These are phyloP conservation scores for Fusarium keratoplasticum DNA, from an alignment of 2,329 filamentous ascomycete genomes.

Conservation along the genomic window DNA sequence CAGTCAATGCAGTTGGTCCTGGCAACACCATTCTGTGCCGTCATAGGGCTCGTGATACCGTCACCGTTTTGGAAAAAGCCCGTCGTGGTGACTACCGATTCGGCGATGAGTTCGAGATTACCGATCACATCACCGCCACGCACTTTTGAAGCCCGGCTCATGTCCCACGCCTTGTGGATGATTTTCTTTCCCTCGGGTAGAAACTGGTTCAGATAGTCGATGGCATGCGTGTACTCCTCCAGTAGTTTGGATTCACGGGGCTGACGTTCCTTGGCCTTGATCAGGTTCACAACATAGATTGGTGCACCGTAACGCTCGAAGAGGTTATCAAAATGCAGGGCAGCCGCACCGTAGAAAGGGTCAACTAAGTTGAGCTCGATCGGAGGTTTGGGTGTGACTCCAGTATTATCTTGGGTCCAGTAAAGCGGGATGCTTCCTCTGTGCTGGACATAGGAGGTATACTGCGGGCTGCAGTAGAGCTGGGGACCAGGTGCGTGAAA, in stretches of 20 bases:
- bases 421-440: conserved; percentile 95
- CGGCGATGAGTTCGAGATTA: conserved; percentile 88
- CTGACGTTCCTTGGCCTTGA: conserved; percentile 88
- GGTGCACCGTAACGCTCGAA: conserved; percentile 94
- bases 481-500: conserved; percentile 91
- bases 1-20: conserved; percentile 99
- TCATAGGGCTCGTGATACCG: conserved; percentile 67
- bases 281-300: conserved; percentile 90
- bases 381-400: conserved; percentile 94
- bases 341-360: conserved; percentile 93
- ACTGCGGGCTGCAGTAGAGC: conserved; percentile 88
- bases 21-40: conserved; percentile 91
- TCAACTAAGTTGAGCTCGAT: conserved; percentile 97
- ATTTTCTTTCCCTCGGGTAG: conserved; percentile 87
- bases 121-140: conserved; percentile 94
- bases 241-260: conserved; percentile 93
- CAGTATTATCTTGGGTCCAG: conserved; percentile 97
- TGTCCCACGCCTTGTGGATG: conserved; percentile 95
- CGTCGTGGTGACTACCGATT: conserved; percentile 85
- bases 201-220: conserved; percentile 95
- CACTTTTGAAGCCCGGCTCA: conserved; percentile 94
- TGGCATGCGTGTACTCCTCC: conserved; percentile 85
- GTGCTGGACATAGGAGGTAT: conserved; percentile 97
- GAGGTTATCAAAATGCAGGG: conserved; percentile 93
- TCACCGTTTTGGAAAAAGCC: conserved; percentile 97